phyloP scores from a whole-genome alignment of 2,329 filamentous ascomycete species.

The Aspergillus fumigatiaffinis region DNA sequence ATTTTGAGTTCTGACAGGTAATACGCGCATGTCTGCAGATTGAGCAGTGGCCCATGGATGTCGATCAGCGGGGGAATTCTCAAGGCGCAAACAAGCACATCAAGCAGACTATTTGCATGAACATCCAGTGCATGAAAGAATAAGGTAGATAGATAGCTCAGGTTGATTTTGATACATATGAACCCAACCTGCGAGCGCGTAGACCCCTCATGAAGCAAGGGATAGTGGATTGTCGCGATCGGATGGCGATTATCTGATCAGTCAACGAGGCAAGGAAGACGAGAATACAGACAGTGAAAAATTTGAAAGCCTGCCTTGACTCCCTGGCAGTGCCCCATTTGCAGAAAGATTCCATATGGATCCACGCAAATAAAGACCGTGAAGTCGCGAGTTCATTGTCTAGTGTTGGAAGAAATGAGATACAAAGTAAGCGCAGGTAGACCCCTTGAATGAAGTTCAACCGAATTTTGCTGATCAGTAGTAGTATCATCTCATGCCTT shows the following conservation, averaged over 20 bases:
- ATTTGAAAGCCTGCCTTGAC: too few species aligned
- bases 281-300: too few species aligned
- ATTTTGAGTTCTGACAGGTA: neutral
- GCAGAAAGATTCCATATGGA: neutral
- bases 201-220: neutral
- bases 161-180: neutral
- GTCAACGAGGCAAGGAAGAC: neutral
- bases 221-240: neutral
- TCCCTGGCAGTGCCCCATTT: too few species aligned
- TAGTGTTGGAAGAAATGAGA: neutral
- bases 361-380: neutral
- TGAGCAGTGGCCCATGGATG: neutral
- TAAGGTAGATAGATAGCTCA: neutral
- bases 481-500: neutral
- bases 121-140: neutral
- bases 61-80: too few species aligned
- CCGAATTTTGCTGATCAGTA: neutral
- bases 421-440: neutral
- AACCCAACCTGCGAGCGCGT: neutral
- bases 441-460: neutral
- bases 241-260: neutral
- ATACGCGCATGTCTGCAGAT: neutral
- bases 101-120: neutral
- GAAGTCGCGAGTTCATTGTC: neutral
- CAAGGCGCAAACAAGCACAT: neutral